phyloP scores from a whole-genome alignment of 805 yeast species.

The Saccharomyces kudriavzevii region DNA sequence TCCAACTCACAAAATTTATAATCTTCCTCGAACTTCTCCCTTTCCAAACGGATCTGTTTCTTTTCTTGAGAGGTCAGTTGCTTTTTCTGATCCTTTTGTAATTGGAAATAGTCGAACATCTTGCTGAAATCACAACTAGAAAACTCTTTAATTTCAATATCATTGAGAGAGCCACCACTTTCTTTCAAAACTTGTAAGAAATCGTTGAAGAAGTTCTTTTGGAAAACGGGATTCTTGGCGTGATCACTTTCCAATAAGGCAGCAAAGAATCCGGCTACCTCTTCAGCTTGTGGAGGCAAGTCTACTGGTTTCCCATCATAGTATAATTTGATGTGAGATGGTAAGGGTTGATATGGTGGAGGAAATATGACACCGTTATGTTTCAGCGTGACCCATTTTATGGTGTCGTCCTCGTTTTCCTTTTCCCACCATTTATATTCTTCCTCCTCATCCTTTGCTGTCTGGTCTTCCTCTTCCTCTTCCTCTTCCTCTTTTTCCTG shows the following conservation, averaged over 20 bases:
- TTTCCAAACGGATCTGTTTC: slow-evolving; percentile 61
- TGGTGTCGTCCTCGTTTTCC: slow-evolving; percentile 56
- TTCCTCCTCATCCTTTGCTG: slow-evolving; percentile 46
- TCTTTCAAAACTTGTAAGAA: slow-evolving; percentile 62
- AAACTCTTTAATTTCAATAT: slow-evolving; percentile 46
- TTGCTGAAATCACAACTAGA: slow-evolving; percentile 67
- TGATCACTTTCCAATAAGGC: slow-evolving; percentile 86
- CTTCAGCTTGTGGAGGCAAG: slow-evolving; percentile 79
- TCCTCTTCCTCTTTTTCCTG: slow-evolving; percentile 2
- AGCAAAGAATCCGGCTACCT: slow-evolving; percentile 91
- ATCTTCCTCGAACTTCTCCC: slow-evolving; percentile 69
- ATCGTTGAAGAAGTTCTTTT: slow-evolving; percentile 77
- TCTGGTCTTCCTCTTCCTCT: slow-evolving; percentile 19
- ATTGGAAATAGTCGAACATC: slow-evolving; percentile 66
- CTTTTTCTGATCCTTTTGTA: slow-evolving; percentile 63
- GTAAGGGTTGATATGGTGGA: slow-evolving; percentile 83
- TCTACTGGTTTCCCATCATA: slow-evolving; percentile 72
- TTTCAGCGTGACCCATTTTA: slow-evolving; percentile 78
- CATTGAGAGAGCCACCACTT: slow-evolving; percentile 50
- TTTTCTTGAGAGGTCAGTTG: slow-evolving; percentile 63
- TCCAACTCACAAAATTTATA: slow-evolving; percentile 73
- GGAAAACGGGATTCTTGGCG: slow-evolving; percentile 78
- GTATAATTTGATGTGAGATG: slow-evolving; percentile 61
- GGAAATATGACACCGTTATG: slow-evolving; percentile 93
- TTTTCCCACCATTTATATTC: slow-evolving; percentile 83